Base-by-base conservation (phyloP, 768 basidiomycete species). In the Boletus coccyginus region DNA sequence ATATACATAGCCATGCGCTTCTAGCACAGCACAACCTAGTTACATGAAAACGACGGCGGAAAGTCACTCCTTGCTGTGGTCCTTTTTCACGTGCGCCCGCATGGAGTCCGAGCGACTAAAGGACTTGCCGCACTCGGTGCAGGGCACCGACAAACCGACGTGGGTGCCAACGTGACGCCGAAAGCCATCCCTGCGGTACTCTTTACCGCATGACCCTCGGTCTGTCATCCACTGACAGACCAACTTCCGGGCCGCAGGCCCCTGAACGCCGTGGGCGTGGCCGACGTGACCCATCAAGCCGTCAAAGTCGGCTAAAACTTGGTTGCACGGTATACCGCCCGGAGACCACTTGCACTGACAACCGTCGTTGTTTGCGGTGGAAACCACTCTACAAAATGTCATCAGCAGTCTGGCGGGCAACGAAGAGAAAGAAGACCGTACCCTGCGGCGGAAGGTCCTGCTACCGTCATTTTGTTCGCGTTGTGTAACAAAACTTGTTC, bases 111-210 rank as follows among this genome's bases (percentile, higher is more conserved):
- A 5, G 27, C 27, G 27, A 27, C 3, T 3, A 27, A 27, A 27
- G 27, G 27, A 27, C 27, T 5, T 27, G 27, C 27, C 27, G 5
- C 27, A 27, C 27, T 27, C 27, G 27, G 27, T 5, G 27, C 27
- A 27, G 27, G 27, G 27, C 2, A 27, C 27, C 5, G 27, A 27
- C 27, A 27, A 27, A 0, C 47, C 10, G 0, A 55, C 5, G 9
- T 68, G 69, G 0, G 12, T 38, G 0, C 13, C 38, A 0, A 60
- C 53, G 27, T 70, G 66, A 0, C 64, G 59, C 0, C 46, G 40
- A 7, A 60, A 40, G 0, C 8, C 38, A 9, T 58, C 46, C 3
- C 66, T 42, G 5, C 60, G 55, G 12, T 8, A 45, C 1, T 17
- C 0, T 0, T 40, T 17, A 6, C 31, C 24, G 19, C 65, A 66